Evolutionary conservation across 768 basidiomycete species (phyloP).

Genomic region (Psilocybe cyanescens): DNA sequence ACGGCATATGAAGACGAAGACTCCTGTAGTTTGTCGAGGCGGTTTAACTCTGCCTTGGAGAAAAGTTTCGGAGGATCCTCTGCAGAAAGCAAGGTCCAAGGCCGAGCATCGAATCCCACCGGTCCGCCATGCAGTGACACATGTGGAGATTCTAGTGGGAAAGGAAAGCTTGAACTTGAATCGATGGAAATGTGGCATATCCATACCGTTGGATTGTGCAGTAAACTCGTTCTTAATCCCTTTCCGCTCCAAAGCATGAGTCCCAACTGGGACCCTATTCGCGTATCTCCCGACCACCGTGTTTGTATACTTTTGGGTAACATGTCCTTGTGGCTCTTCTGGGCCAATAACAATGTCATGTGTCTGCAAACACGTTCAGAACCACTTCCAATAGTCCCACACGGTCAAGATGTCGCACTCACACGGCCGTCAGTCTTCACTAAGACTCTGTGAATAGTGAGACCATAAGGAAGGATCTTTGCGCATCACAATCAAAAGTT

Average conservation of each 20-base stretch:
- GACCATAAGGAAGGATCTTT: slow-evolving; percentile 67
- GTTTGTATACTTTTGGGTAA: slow-evolving; percentile 69
- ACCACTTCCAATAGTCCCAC: neutral
- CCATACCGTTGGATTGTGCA: slow-evolving; percentile 45
- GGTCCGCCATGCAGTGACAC: slow-evolving; percentile 80
- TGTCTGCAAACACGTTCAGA: slow-evolving; percentile 43
- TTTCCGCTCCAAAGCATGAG: slow-evolving; percentile 54
- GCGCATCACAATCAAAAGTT: slow-evolving; percentile 10
- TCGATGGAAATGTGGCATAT: neutral
- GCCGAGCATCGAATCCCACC: slow-evolving; percentile 60
- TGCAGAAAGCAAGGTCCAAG: slow-evolving; percentile 52
- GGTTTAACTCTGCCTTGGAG: slow-evolving; percentile 52
- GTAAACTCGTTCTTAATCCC: slow-evolving; percentile 52
- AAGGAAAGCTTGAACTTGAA: neutral
- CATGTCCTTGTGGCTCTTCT: slow-evolving; percentile 61
- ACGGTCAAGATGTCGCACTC: slow-evolving; percentile 17
- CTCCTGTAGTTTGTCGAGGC: slow-evolving; percentile 37
- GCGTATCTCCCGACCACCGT: slow-evolving; percentile 74
- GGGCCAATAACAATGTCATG: slow-evolving; percentile 82
- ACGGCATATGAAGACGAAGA: slow-evolving; percentile 46
- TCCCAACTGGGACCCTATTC: slow-evolving; percentile 71
- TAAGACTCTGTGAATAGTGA: slow-evolving; percentile 70
- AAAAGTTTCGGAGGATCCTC: slow-evolving; percentile 54
- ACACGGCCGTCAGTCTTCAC: slow-evolving; percentile 70
- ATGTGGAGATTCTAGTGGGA: slow-evolving; percentile 42